phyloP scores from a whole-genome alignment of 140 eudicot genomes.

The Anethum foeniculum region DNA sequence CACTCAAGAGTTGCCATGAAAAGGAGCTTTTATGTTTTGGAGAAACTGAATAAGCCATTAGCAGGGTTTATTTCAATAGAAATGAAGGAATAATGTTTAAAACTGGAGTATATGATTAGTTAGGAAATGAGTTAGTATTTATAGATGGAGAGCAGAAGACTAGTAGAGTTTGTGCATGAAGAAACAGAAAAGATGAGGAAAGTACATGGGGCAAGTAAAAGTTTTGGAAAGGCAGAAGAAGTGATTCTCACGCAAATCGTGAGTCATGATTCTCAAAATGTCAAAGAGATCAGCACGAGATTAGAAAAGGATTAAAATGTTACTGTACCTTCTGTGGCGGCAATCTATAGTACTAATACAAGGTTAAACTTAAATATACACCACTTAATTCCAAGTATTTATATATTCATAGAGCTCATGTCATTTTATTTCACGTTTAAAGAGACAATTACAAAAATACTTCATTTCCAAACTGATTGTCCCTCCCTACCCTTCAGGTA shows the following conservation, averaged over 20 bases:
- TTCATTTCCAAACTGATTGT: no score
- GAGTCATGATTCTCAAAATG: not conserved
- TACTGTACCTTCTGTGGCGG: no score
- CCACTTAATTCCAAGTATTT: no score
- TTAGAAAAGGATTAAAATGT: no score
- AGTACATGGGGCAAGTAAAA: not conserved
- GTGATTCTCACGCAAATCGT: not conserved
- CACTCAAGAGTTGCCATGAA: not conserved
- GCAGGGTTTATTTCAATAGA: not conserved
- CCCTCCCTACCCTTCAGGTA: no score
- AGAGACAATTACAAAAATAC: no score
- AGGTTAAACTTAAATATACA: no score
- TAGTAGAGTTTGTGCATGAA: not conserved
- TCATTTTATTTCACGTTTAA: no score
- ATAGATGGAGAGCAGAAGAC: not conserved
- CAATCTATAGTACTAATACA: no score
- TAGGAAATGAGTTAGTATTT: not conserved
- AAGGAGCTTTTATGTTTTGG: not conserved
- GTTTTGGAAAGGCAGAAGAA: not conserved
- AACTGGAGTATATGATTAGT: not conserved
- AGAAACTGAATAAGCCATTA: not conserved
- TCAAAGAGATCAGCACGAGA: no score
- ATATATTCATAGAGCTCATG: no score
- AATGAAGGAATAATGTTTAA: not conserved
- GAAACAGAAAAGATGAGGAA: constrained; percentile 1